Evolutionary conservation across 768 basidiomycete species (phyloP).

Genomic region (Leccinum imitatum): DNA sequence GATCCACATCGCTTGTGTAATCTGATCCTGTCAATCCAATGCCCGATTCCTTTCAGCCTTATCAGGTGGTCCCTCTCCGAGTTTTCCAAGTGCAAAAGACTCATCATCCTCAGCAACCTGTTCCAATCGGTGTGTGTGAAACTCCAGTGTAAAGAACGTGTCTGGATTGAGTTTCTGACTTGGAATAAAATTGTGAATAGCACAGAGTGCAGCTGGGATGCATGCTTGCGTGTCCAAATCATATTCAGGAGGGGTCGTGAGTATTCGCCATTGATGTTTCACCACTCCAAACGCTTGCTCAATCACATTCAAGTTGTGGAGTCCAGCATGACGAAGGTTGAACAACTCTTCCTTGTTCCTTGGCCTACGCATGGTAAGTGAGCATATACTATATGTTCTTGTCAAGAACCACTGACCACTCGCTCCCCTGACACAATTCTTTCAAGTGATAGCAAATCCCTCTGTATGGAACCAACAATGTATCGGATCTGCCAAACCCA

Average conservation of each 20-base stretch:
- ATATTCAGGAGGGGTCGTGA: neutral
- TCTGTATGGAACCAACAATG: slow-evolving; percentile 34
- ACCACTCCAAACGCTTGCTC: neutral
- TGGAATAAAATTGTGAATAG: neutral
- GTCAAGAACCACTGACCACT: neutral
- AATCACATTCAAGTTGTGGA: neutral
- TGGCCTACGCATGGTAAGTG: neutral
- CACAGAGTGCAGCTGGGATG: neutral
- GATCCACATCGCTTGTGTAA: neutral
- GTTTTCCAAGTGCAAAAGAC: neutral
- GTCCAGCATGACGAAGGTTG: neutral
- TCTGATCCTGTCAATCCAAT: neutral
- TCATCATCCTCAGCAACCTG: neutral
- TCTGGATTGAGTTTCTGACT: neutral
- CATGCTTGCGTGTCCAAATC: neutral
- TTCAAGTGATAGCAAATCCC: neutral
- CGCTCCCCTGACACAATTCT: neutral
- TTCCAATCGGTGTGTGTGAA: neutral
- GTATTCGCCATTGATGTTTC: neutral
- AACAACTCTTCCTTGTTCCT: neutral
- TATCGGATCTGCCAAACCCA: slow-evolving; percentile 5
- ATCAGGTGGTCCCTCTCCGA: neutral
- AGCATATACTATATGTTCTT: neutral
- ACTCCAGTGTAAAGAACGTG: neutral
- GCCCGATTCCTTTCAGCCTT: neutral